These are phyloP conservation scores for Chromera velia DNA, from an alignment of 73 alveolate species.

Conservation along the genomic window DNA sequence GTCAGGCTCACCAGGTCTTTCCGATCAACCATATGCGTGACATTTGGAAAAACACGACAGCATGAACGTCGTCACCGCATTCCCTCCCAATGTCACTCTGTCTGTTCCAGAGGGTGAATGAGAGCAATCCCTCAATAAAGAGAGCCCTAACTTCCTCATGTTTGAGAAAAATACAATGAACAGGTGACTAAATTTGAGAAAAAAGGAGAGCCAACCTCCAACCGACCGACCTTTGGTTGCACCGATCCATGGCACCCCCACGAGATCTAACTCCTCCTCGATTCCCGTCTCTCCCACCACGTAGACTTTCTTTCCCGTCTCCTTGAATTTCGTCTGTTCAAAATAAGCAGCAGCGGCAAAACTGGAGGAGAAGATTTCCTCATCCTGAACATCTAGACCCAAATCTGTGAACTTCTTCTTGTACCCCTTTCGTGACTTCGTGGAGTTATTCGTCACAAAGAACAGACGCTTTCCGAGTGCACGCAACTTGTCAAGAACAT, in stretches of 20 bases:
- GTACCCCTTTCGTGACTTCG: slow-evolving; percentile 40
- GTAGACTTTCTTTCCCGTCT: slow-evolving; percentile 44
- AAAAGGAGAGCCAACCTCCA: no score
- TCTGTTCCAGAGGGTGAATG: no score
- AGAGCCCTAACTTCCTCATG: no score
- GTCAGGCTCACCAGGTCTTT: no score
- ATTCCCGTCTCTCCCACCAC: slow-evolving; percentile 41
- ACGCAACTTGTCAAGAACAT: slow-evolving; percentile 19
- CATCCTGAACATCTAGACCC: slow-evolving; percentile 36
- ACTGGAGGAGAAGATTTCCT: slow-evolving; percentile 39
- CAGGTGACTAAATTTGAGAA: no score
- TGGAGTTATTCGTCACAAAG: slow-evolving; percentile 52
- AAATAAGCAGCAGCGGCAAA: slow-evolving; percentile 43
- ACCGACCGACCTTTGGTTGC: no score
- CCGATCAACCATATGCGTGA: no score
- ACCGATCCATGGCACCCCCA: slow-evolving; percentile 42
- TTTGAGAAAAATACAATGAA: no score
- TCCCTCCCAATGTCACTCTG: no score
- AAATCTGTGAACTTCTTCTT: slow-evolving; percentile 34
- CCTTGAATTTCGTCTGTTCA: slow-evolving; percentile 42
- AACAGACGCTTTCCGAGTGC: slow-evolving; percentile 36
- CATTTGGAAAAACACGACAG: no score
- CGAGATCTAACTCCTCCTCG: slow-evolving; percentile 33
- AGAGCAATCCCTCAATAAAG: no score
- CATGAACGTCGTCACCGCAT: no score